Evolutionary conservation across 2,329 filamentous ascomycete species (phyloP).

Genomic region (Aspergillus uvarum): DNA sequence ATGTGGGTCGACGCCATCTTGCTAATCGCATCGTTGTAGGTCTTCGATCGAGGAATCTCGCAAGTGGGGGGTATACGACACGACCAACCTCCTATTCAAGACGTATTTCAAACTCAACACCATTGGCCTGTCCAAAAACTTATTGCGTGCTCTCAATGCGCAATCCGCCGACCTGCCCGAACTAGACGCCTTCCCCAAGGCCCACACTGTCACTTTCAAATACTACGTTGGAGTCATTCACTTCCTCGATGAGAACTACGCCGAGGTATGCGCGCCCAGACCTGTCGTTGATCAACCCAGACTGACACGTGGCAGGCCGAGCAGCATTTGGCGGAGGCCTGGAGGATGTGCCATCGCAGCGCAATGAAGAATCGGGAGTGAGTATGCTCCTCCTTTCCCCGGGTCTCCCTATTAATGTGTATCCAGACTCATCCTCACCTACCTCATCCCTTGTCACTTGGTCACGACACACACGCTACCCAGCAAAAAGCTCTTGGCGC

Average conservation of each 20-base stretch:
- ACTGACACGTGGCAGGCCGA: constrained; percentile 60
- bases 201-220: constrained; percentile 91
- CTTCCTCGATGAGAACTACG: constrained; percentile 93
- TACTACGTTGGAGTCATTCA: constrained; percentile 94
- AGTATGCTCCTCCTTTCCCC: constrained; percentile 28
- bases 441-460: constrained; percentile 89
- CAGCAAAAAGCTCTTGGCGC: constrained; percentile 66
- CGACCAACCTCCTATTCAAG: constrained; percentile 94
- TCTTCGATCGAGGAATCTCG: constrained; percentile 82
- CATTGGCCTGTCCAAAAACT: constrained; percentile 83
- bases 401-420: constrained; percentile 21
- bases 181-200: constrained; percentile 76
- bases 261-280: constrained; percentile 54
- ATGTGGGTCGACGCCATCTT: background rate
- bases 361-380: constrained; percentile 78
- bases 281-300: background rate
- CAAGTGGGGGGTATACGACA: constrained; percentile 97
- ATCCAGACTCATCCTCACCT: constrained; percentile 79
- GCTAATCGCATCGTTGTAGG: constrained; percentile 45
- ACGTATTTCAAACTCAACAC: constrained; percentile 96
- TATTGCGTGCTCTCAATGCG: constrained; percentile 79
- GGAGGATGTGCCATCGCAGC: constrained; percentile 73
- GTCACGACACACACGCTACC: constrained; percentile 86
- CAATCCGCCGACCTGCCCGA: constrained; percentile 77
- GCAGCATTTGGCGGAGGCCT: constrained; percentile 75